Conservation (phyloP, 768 basidiomycete genomes). For the Cyclocybe cylindracea region DNA sequence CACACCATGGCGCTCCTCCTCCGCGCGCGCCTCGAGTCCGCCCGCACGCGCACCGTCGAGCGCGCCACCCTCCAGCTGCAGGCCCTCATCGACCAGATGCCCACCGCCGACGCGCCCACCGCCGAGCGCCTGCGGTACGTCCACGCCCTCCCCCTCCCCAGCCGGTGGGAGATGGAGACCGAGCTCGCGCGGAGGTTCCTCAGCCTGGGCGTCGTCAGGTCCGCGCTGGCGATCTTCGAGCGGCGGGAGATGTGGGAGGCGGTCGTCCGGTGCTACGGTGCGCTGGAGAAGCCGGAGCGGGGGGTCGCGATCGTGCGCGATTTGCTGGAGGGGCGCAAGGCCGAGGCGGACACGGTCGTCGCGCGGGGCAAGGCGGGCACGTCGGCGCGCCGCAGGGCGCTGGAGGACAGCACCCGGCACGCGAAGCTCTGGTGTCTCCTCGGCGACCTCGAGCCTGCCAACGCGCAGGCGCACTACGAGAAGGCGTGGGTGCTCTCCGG, state of each 20-base stretch:
- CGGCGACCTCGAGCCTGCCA: slow-evolving; percentile 83
- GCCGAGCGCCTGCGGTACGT: slow-evolving; percentile 79
- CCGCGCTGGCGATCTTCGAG: slow-evolving; percentile 92
- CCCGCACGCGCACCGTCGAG: slow-evolving; percentile 90
- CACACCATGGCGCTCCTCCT: slow-evolving; percentile 96
- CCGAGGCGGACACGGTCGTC: slow-evolving; percentile 78
- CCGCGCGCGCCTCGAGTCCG: slow-evolving; percentile 87
- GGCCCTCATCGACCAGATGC: slow-evolving; percentile 96
- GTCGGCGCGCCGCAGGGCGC: slow-evolving; percentile 38
- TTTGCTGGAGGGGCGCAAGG: slow-evolving; percentile 78
- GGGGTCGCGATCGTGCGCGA: slow-evolving; percentile 83
- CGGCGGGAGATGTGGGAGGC: slow-evolving; percentile 99
- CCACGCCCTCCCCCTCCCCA: slow-evolving; percentile 80
- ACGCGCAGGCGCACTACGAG: slow-evolving; percentile 73
- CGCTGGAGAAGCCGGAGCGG: slow-evolving; percentile 77
- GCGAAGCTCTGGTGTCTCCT: slow-evolving; percentile 95
- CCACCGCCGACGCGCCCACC: slow-evolving; percentile 74
- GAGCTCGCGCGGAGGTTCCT: slow-evolving; percentile 87
- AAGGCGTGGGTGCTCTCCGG: slow-evolving; percentile 83
- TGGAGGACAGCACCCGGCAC: slow-evolving; percentile 67
- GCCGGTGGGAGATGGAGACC: slow-evolving; percentile 90
- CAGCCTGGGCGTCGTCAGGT: slow-evolving; percentile 83
- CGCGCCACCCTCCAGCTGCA: slow-evolving; percentile 91
- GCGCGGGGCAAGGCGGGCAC: slow-evolving; percentile 53
- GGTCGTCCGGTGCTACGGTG: slow-evolving; percentile 84